phyloP scores from a whole-genome alignment of 2,329 filamentous ascomycete genomes.

The Clonostachys rosea region DNA sequence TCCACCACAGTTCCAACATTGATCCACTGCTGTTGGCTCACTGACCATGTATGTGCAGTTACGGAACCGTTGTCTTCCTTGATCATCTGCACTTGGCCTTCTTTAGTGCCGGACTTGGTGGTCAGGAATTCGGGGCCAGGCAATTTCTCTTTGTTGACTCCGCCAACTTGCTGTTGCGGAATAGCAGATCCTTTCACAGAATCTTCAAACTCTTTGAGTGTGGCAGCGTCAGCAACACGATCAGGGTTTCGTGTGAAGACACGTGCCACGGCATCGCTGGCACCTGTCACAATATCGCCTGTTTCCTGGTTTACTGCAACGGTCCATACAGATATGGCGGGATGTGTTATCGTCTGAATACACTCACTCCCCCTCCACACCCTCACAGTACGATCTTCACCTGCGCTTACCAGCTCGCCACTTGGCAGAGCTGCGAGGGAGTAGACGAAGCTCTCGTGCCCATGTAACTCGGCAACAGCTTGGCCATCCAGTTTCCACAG shows the following conservation, averaged over 20 bases:
- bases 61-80: constrained; percentile 75
- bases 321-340: constrained; percentile 93
- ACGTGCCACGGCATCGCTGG: constrained; percentile 82
- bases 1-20: constrained; percentile 94
- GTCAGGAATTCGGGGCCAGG: constrained; percentile 84
- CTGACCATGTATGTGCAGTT: constrained; percentile 85
- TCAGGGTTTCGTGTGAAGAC: constrained; percentile 74
- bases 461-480: constrained; percentile 71
- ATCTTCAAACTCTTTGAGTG: constrained; percentile 72
- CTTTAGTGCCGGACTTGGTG: constrained; percentile 83
- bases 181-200: constrained; percentile 80
- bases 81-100: constrained; percentile 93
- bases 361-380: constrained; percentile 83
- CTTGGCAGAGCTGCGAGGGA: constrained; percentile 71
- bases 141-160: constrained; percentile 87
- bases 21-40: constrained; percentile 67
- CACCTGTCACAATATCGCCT: constrained; percentile 90
- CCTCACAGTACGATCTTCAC: constrained; percentile 89
- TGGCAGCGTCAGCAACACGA: constrained; percentile 64
- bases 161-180: constrained; percentile 77
- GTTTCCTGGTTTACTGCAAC: constrained; percentile 78
- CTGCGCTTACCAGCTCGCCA: constrained; percentile 85
- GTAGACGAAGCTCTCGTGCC: constrained; percentile 95
- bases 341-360: constrained; percentile 93
- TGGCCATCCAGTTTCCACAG: constrained; percentile 81